Percentiles rank a stretch among this genome's conserved stretches.
Evolutionary conservation across 371 early-diverging fungal species (phyloP).

Genomic region (Chytridium lagenaria): DNA sequence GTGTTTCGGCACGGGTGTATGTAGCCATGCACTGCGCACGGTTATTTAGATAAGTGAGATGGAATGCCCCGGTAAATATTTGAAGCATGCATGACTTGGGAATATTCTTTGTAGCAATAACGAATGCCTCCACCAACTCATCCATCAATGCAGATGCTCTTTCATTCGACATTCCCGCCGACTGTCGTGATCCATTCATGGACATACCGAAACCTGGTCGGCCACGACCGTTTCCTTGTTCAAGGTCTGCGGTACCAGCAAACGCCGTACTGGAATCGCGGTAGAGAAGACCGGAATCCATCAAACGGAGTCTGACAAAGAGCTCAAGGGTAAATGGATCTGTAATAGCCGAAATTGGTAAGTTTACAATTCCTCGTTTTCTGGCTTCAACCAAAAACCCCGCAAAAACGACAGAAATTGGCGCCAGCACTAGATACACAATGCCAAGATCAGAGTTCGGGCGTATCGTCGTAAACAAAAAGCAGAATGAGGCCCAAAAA

Average conservation of each 20-base stretch:
- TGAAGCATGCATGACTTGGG: constrained; percentile 41
- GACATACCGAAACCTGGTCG: not conserved
- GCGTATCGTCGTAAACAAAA: constrained; percentile 31
- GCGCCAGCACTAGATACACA: constrained; percentile 33
- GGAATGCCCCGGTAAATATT: constrained; percentile 43
- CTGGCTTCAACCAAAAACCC: constrained; percentile 24
- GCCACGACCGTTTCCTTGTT: not conserved
- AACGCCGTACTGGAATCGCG: constrained; percentile 1
- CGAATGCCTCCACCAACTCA: constrained; percentile 35
- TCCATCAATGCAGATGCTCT: constrained; percentile 23
- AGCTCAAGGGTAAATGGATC: constrained; percentile 44
- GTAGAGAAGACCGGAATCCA: constrained; percentile 34
- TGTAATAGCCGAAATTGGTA: constrained; percentile 15
- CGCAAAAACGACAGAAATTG: constrained; percentile 23
- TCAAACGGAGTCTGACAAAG: constrained; percentile 38
- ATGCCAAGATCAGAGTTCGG: constrained; percentile 49
- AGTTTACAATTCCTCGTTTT: constrained; percentile 22
- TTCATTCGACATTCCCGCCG: not conserved
- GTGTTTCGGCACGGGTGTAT: constrained; percentile 34
- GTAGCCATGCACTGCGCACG: constrained; percentile 44
- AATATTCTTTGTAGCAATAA: constrained; percentile 23
- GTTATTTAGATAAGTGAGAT: constrained; percentile 45
- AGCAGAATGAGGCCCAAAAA: constrained; percentile 41
- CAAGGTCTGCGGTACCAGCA: not conserved
- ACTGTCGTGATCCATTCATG: not conserved